Base-by-base conservation (phyloP, 148 eudicot genomes). In the Salicornia ramosissima region DNA sequence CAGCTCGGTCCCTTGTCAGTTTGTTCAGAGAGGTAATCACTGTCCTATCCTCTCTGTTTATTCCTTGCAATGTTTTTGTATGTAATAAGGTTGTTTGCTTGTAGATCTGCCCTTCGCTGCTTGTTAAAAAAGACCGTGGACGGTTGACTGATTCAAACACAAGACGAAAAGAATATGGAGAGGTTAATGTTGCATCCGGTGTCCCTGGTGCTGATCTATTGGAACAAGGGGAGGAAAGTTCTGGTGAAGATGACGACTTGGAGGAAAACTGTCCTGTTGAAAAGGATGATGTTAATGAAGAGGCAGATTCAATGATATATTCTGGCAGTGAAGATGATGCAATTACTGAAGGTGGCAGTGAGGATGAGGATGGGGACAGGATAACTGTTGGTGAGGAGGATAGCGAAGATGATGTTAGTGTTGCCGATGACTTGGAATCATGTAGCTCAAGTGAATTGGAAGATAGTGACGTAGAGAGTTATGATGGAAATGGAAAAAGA, bases 81-180 rank as follows among this genome's bases (percentile, higher is more conserved):
- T 43, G 70, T 75, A 39, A 79, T 57, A 76, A 75, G 30, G 19
- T 52, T 51, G 28, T 43, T 55, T 29, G 12, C 16, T 39, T 84
- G 71, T 78, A 94, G 99, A 81, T 90, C 68, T 90, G 97, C 86
- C 99, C 99, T 26, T 94, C 99, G 64, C 80, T 94, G 67, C 81
- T 94, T 50, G 69, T 82, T 25, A 94, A 94, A 80, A 94, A 94
- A 74, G 99, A 94, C 74, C 84, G 99, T 47, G 99, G 99, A 59
- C 87, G 99, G 43, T 92, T 96, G 33, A 70, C 78, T 64, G 78
- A 90, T 71, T 86, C 90, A 30, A 90, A 79, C 63, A 97, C 96
- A 59, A 87, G 74, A 79, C 96, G 90, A 46, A 94, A 90, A 83
- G 97, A 91, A 68, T 94, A 83, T 79, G 99, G 99, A 75, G 97